Percentiles rank a stretch among this genome's conserved stretches.
Conservation (phyloP, 2,329 filamentous ascomycete species). For the Diaporthe sp. region DNA sequence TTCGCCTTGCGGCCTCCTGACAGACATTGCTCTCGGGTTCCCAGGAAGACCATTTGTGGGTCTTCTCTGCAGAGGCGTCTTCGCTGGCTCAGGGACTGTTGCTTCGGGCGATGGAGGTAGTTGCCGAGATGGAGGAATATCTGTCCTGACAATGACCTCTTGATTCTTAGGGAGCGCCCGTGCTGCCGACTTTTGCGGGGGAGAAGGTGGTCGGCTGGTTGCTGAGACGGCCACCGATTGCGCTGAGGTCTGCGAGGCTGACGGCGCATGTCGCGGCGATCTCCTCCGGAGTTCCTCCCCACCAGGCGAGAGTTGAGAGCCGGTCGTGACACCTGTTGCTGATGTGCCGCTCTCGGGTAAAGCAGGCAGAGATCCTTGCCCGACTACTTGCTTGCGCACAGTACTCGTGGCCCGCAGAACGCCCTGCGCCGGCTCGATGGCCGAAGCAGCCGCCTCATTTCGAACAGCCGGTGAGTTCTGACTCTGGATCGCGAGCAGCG, state of each 20-base stretch:
- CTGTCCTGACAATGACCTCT: conserved; percentile 11
- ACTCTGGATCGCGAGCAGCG: conserved; percentile 39
- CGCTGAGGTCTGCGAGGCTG: conserved; percentile 2
- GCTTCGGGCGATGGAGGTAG: conserved; percentile 47
- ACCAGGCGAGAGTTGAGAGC: conserved; percentile 64
- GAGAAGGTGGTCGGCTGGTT: conserved; percentile 13
- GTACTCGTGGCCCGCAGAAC: conserved; percentile 51
- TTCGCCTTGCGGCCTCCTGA: conserved; percentile 47
- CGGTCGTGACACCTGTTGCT: conserved; percentile 57
- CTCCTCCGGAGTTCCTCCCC: conserved; percentile 63
- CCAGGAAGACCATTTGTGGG: conserved; percentile 61
- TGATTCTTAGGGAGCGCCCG: conserved; percentile 28
- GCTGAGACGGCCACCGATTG: background rate
- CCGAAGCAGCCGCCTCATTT: background rate
- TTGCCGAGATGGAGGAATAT: conserved; percentile 50
- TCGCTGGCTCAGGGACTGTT: conserved; percentile 49
- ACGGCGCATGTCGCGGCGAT: conserved; percentile 58
- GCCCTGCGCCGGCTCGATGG: conserved; percentile 46
- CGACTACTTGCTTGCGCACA: conserved; percentile 54
- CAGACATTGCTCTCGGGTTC: conserved; percentile 58
- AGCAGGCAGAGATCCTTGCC: conserved; percentile 40
- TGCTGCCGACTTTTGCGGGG: conserved; percentile 24
- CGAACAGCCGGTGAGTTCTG: background rate
- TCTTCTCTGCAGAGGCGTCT: conserved; percentile 58
- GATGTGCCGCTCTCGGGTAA: conserved; percentile 42